Evolutionary conservation across 148 eudicot genomes (phyloP).

Genomic region (Agrostemma githago): DNA sequence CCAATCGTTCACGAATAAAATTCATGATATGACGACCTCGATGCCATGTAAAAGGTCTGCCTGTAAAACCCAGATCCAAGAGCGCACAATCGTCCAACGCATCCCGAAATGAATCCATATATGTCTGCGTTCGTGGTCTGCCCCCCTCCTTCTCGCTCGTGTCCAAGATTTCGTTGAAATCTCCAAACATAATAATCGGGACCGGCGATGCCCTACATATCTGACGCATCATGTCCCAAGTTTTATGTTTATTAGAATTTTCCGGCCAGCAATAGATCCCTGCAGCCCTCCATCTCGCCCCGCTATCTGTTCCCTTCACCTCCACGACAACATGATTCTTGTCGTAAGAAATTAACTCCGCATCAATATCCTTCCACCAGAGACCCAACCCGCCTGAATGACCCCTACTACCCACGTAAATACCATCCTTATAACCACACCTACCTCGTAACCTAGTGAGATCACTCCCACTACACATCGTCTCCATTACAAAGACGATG

Average conservation of each 20-base stretch:
- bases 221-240: not conserved
- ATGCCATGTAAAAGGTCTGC: not conserved
- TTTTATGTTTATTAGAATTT: not conserved
- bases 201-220: not conserved
- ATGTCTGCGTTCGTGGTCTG: too few relatives aligned
- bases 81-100: not conserved
- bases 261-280: constrained; percentile 1
- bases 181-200: not conserved
- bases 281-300: not conserved
- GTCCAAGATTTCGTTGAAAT: not conserved
- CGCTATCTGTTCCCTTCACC: not conserved
- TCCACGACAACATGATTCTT: too few relatives aligned
- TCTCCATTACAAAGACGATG: not conserved
- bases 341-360: too few relatives aligned
- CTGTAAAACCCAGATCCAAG: not conserved
- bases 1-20: not conserved
- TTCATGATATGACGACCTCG: not conserved
- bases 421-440: too few relatives aligned
- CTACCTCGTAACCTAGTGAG: too few relatives aligned
- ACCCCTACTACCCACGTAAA: too few relatives aligned
- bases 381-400: too few relatives aligned
- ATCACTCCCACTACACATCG: not conserved
- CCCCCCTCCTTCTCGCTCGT: not conserved
- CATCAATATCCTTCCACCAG: too few relatives aligned
- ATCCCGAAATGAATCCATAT: not conserved